Evolutionary conservation across 1,284 basidiomycete genomes (phyloP), one percentile per base, ranked within the genome.

Genomic region (Cutaneotrichosporon dermatis): DNA sequence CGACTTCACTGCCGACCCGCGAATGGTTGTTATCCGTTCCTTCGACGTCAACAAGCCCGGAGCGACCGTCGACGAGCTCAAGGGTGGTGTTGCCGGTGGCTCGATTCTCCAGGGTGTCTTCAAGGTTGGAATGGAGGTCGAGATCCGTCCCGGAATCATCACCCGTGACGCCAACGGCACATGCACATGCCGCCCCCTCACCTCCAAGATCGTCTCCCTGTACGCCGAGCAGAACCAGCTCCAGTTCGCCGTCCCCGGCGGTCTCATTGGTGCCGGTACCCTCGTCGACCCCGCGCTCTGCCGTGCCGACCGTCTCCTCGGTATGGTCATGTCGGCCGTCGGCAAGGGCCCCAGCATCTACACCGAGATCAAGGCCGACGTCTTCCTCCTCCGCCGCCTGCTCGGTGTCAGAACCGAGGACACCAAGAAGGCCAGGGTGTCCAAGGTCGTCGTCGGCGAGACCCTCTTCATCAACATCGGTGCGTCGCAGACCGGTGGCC

Each of bases 1-100:
- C 64, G 89, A 99, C 82, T 99, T 99, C 78, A 84, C 86, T 42
- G 88, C 92, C 46, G 86, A 91, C 66, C 92, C 95, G 0, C 86
- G 88, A 51, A 86, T 99, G 67, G 98, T 99, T 71, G 94, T 99
- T 75, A 99, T 99, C 77, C 92, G 93, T 71, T 98, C 94, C n/a
- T 99, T 99, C 80, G 96, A 99, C 78, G 95, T 99, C 77, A 99
- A 99, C 85, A 98, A 97, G 81, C 95, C 95, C 10, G 95, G 95
- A 76, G 87, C 94, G 5, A 92, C 95, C 76, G 92, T 99, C 8
- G 89, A 96, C 69, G 95, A 99, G 63, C 84, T 99, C 61, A 95
- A 96, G 80, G 95, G 95, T 65, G 96, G 96, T 76, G 96, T 99
- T 37, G 96, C 95, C 13, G 95, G 95, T 80, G 95, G 95, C 42